These are phyloP conservation scores for Astragalus membranaceus DNA, from an alignment of 306 rosid genomes.

Conservation along the genomic window DNA sequence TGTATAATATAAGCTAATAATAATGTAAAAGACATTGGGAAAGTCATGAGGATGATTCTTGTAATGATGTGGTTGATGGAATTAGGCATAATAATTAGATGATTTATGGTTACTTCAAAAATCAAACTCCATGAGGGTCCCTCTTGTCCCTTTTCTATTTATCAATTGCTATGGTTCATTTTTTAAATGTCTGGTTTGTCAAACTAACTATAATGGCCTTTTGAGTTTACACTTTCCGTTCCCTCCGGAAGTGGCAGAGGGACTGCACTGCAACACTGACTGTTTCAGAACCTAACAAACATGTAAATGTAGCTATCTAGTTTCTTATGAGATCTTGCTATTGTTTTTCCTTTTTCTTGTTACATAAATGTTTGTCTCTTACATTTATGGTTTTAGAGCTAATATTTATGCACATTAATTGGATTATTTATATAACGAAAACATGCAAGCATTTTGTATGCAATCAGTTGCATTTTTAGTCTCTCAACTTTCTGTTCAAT, in stretches of 20 bases:
- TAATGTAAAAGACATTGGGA: conserved; percentile 7
- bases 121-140: conserved; percentile 28
- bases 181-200: conserved; percentile 17
- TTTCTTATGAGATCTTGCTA: background rate
- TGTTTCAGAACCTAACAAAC: background rate
- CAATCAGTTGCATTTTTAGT: too few relatives aligned
- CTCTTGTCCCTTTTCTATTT: conserved; percentile 19
- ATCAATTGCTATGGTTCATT: conserved; percentile 8
- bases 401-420: background rate
- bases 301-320: background rate
- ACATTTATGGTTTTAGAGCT: background rate
- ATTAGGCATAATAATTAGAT: conserved; percentile 9
- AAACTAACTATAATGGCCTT: background rate
- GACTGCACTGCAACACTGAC: background rate
- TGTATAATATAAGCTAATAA: too few relatives aligned
- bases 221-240: conserved; percentile 13
- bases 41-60: conserved; percentile 8
- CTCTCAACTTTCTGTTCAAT: too few relatives aligned
- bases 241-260: background rate
- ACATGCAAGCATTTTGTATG: background rate
- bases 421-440: background rate
- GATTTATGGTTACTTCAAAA: conserved; percentile 30
- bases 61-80: conserved; percentile 28
- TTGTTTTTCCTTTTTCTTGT: background rate
- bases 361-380: background rate